phyloP scores from a whole-genome alignment of 352 stramenopile genomes.

The Globisporangium lucens region DNA sequence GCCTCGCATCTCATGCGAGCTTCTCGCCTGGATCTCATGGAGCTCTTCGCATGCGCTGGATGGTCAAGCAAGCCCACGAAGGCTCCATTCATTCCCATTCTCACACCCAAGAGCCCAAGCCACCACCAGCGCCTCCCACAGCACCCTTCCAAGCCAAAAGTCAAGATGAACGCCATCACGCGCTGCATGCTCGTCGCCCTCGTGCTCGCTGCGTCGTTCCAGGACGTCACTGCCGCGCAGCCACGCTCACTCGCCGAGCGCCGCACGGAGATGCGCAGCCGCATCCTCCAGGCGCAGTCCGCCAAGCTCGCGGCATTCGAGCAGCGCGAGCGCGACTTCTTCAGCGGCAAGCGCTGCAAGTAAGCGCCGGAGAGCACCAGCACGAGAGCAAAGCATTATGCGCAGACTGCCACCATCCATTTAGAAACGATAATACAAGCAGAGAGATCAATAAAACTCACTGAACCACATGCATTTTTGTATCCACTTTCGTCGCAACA shows the following conservation, averaged over 20 bases:
- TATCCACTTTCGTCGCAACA: too few species aligned
- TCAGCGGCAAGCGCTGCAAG: conserved; percentile 23
- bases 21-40: background rate
- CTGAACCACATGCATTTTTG: too few species aligned
- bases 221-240: conserved; percentile 3
- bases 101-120: conserved; percentile 3
- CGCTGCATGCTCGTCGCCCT: conserved; percentile 18
- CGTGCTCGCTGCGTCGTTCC: conserved; percentile 12
- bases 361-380: background rate
- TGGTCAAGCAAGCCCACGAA: background rate
- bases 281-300: conserved; percentile 21
- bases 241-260: conserved; percentile 24
- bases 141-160: background rate
- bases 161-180: conserved; percentile 13
- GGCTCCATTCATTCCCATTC: conserved; percentile 7
- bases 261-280: conserved; percentile 17
- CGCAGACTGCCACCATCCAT: too few species aligned
- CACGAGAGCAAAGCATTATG: background rate
- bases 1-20: background rate
- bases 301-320: conserved; percentile 21
- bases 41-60: background rate
- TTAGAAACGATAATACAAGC: too few species aligned
- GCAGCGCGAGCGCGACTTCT: conserved; percentile 23
- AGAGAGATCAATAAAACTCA: too few species aligned
- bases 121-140: background rate